phyloP scores from a whole-genome alignment of 495 filamentous ascomycete genomes.

The Trichoderma virens region DNA sequence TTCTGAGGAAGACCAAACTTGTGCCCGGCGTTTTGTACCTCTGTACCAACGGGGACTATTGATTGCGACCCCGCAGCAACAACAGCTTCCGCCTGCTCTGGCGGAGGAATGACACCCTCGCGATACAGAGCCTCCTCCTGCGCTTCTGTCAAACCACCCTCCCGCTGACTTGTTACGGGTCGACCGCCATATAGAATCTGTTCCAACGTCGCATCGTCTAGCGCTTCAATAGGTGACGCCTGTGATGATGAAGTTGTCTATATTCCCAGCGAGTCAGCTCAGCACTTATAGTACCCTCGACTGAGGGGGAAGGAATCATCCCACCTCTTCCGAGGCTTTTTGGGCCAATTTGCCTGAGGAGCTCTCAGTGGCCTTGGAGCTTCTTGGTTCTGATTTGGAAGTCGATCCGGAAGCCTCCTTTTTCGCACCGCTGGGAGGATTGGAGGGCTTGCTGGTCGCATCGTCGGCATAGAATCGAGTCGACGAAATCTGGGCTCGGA shows the following conservation, averaged over 20 bases:
- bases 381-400: neutral
- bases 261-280: neutral
- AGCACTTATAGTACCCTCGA: neutral
- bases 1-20: conserved; percentile 68
- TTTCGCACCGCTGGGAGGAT: neutral
- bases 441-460: conserved; percentile 13
- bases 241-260: neutral
- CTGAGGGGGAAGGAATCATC: neutral
- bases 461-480: conserved; percentile 16
- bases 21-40: conserved; percentile 42
- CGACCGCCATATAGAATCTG: conserved; percentile 10
- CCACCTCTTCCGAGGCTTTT: neutral
- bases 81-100: conserved; percentile 2
- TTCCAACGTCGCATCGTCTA: conserved; percentile 5
- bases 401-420: neutral
- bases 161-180: neutral
- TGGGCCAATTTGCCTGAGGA: neutral
- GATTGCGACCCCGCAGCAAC: conserved; percentile 16
- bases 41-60: conserved; percentile 17
- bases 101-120: conserved; percentile 11
- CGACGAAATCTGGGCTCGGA: neutral
- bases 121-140: conserved; percentile 14
- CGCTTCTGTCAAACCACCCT: conserved; percentile 12
- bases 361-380: neutral
- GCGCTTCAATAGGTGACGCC: neutral